Evolutionary conservation across 75 land plant species (phyloP), one percentile per base, ranked within the genome.

Genomic region (Gnetum montanum): DNA sequence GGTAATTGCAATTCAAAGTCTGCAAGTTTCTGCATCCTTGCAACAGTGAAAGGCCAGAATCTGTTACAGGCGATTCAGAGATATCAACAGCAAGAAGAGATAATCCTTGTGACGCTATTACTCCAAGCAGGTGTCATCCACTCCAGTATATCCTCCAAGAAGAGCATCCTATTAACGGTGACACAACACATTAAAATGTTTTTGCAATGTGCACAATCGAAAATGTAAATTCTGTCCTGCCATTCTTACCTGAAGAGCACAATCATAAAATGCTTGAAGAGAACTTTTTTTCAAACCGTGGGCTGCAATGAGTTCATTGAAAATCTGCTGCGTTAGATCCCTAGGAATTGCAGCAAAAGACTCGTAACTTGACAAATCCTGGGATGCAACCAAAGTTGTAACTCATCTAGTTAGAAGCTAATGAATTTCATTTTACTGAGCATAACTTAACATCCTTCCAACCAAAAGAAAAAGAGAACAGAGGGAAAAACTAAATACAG

Each of bases 231-330:
- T n/a, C n/a, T n/a, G n/a, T n/a, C n/a, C n/a, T n/a, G n/a, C n/a
- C n/a, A n/a, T n/a, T n/a, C n/a, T n/a, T 65, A 89, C 99, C 84
- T 95, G 85, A 26, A 95, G 66, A 3, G 88, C 81, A 75, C 99
- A 95, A 57, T 95, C 84, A 3, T 63, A 60, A 47, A 95, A 95
- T 26, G 79, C 85, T 34, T 78, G 57, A 34, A 95, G 72, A 34
- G 62, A 38, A 24, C 35, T 46, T 16, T 60, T 68, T 43, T 63
- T 72, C 19, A 95, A 78, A 45, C 54, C 43, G 47, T 70, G 78
- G 33, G 79, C 67, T 45, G 56, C 54, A 16, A 90, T 80, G 65
- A 95, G 65, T 56, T 95, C 92, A 69, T 86, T 80, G 49, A 95
- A 73, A 45, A 95, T 76, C 51, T 78, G 90, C 67, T 95, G 99